Evolutionary conservation across 1,284 basidiomycete species (phyloP), one percentile per base, ranked within the genome.

Genomic region (Microbotryum silenes-acaulis): DNA sequence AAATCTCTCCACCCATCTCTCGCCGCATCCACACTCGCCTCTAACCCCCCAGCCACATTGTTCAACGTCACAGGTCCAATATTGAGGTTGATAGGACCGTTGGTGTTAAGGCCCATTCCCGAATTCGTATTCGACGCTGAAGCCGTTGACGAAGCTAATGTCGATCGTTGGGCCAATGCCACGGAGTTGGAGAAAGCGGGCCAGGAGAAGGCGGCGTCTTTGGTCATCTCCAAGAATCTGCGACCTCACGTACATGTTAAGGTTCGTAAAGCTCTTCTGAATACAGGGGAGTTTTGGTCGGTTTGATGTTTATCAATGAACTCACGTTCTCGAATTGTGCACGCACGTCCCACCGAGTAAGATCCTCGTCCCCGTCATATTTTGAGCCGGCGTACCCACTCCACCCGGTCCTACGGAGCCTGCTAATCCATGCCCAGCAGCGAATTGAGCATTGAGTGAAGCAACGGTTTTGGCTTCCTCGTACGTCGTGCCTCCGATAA

Each of bases 401-500:
- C 66, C 66, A 25, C 74, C 74, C 0, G 76, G 72, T 33, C 75
- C 76, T 42, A 77, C 73, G 1, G 72, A 69, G 2, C 77, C 66
- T 0, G 54, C 53, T 18, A 72, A 58, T 51, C 70, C 71, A 10
- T 71, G 67, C 4, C 78, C 77, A 45, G 73, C 68, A 0, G 78
- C 75, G 16, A 83, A 76, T 65, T 89, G 88, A 72, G 92, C 87
- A 74, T 97, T 97, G 66, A 94, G 80, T 47, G 91, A 77, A 6
- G 90, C 83, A 18, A 96, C 81, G 0, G 85, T 82, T 63, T 89
- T 81, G 0, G 89, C 89, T 77, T 97, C 92, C 74, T 91, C 91
- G 72, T 94, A 97, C 1, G 92, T 97, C 42, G 89, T 85, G 0
- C 92, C 92, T 44, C 92, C 93, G 63, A 96, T 84, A 78, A 97